Base-by-base conservation (phyloP, 306 rosid genomes). In the Cucumis melo region DNA sequence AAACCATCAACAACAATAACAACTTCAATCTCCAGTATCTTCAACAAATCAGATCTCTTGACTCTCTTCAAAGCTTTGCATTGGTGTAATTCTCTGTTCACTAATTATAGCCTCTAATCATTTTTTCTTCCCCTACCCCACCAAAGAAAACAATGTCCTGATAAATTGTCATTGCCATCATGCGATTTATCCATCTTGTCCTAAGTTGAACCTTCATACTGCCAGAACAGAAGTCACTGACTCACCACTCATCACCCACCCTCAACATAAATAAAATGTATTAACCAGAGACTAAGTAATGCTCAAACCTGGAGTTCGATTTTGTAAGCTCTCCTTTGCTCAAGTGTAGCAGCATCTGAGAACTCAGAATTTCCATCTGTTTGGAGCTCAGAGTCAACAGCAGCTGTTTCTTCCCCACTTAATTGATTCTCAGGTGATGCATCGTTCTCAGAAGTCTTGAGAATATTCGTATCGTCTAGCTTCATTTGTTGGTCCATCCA, bases 401-500 rank as follows among this genome's bases (percentile, higher is more conserved):
- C 83, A 82, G 84, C 81, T 85, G 87, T 90, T 85, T 95, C 99
- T 85, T 95, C 99, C 58, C 88, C 93, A 76, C 80, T 88, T 80
- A 72, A 82, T 57, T 77, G 87, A 79, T 82, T 86, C 76, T 95
- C 99, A 24, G 82, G 32, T 58, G 82, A 23, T 66, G 86, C 66
- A 73, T 87, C 90, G 83, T 78, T 88, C 78, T 89, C 98, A 79
- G 87, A 78, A 81, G 75, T 82, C 77, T 87, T 94, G 41, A 84
- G 83, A 65, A 85, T 78, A 87, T 85, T 76, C 24, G 87, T 81
- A 75, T 90, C 95, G 32, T 89, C 96, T 44, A 85, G 81, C 75
- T 87, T 89, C 81, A 89, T 84, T 84, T 95, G 95, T 78, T 82
- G 96, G 87, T 92, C 96, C 99, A 95, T 92, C 99, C 99, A 95